Percentiles rank a stretch among this genome's conserved stretches.
Conservation (phyloP, 345 rosid species). For the Zanthoxylum bungeanum region DNA sequence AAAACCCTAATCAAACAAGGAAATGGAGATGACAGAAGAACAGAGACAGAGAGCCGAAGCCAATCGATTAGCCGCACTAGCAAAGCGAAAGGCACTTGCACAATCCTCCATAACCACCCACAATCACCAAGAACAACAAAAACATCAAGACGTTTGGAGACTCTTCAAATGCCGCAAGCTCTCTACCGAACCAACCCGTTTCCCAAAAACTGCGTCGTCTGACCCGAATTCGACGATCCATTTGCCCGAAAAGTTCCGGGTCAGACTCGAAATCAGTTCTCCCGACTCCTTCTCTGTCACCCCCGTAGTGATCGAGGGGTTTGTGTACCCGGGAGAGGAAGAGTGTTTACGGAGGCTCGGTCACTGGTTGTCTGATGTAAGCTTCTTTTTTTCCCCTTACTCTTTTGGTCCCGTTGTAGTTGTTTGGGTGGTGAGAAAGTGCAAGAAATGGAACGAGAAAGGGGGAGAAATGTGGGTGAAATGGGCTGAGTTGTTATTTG, state of each 20-base stretch:
- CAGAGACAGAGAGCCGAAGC: constrained; percentile 59
- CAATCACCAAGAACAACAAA: constrained; percentile 22
- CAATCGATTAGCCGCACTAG: constrained; percentile 49
- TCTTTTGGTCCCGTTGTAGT: neutral
- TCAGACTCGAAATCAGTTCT: constrained; percentile 80
- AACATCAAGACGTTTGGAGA: constrained; percentile 40
- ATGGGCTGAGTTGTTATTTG: neutral
- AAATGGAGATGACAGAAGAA: constrained; percentile 55
- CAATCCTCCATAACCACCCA: constrained; percentile 21
- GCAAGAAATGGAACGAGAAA: neutral
- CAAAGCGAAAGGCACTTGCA: constrained; percentile 50
- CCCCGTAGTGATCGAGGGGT: constrained; percentile 46
- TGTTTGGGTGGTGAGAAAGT: neutral
- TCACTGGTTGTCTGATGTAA: constrained; percentile 52
- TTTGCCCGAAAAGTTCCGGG: constrained; percentile 45
- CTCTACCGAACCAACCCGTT: constrained; percentile 14
- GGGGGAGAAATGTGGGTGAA: neutral
- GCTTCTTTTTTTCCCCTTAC: constrained; percentile 14
- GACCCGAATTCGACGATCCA: constrained; percentile 19
- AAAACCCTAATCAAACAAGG: constrained; percentile 22
- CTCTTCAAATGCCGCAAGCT: constrained; percentile 73
- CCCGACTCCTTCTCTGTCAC: constrained; percentile 78
- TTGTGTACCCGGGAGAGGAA: constrained; percentile 56
- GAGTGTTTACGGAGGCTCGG: constrained; percentile 48
- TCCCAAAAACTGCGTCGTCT: constrained; percentile 13